phyloP scores from a whole-genome alignment of 148 eudicot genomes.

The Polygonum maritimum region DNA sequence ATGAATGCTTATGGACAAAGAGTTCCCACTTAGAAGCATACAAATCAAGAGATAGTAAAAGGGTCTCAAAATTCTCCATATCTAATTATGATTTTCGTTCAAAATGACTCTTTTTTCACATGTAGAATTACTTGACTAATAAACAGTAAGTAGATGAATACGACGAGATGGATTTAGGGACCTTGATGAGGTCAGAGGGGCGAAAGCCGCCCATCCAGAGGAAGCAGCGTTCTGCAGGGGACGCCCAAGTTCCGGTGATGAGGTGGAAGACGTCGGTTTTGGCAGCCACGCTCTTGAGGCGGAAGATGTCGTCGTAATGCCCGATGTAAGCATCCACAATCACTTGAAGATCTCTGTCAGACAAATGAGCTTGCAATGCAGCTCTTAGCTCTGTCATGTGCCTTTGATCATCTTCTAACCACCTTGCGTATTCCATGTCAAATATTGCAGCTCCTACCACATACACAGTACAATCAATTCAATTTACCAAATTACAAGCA shows the following conservation, averaged over 20 bases:
- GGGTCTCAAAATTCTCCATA: neutral
- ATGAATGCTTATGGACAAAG: neutral
- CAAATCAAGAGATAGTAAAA: neutral
- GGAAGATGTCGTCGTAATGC: constrained; percentile 83
- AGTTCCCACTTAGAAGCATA: neutral
- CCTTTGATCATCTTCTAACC: constrained; percentile 91
- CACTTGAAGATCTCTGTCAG: constrained; percentile 63
- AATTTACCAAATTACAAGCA: neutral
- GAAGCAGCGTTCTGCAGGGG: constrained; percentile 95
- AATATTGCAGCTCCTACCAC: constrained; percentile 76
- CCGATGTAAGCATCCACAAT: constrained; percentile 71
- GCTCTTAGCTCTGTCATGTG: constrained; percentile 78
- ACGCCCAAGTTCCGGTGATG: constrained; percentile 84
- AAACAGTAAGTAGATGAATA: neutral
- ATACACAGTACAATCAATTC: constrained; percentile 9
- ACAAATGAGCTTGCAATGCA: constrained; percentile 70
- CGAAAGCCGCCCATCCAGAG: constrained; percentile 99
- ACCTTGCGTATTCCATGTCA: constrained; percentile 91
- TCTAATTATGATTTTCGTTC: neutral
- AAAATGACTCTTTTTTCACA: neutral
- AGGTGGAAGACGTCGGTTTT: constrained; percentile 87
- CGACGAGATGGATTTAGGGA: constrained; percentile 1
- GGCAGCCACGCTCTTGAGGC: constrained; percentile 64
- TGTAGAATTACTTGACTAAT: neutral
- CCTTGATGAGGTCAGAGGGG: constrained; percentile 98